These are phyloP conservation scores for Thalassiosira mediterranea DNA, from an alignment of 352 stramenopile species.

Conservation along the genomic window DNA sequence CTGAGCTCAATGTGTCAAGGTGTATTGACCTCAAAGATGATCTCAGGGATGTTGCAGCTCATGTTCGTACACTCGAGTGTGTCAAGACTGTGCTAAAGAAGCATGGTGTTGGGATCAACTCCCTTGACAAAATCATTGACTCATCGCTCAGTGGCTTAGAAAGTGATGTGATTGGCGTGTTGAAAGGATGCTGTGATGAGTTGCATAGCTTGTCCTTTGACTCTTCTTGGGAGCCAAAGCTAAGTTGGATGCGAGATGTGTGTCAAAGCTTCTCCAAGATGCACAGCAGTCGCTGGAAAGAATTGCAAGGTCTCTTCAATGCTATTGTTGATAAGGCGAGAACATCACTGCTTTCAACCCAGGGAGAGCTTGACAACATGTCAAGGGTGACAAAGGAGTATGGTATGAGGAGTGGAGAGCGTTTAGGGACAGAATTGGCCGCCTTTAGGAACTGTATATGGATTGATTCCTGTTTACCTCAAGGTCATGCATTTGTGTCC, in stretches of 20 bases:
- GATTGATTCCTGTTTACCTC: constrained; percentile 52
- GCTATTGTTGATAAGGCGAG: constrained; percentile 26
- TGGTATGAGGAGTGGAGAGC: constrained; percentile 41
- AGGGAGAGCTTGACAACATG: constrained; percentile 43
- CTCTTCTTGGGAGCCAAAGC: constrained; percentile 5
- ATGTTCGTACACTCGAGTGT: background rate
- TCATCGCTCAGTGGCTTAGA: constrained; percentile 21
- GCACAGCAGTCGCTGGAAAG: constrained; percentile 16
- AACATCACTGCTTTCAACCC: constrained; percentile 4
- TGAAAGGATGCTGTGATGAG: constrained; percentile 10
- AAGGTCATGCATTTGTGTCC: constrained; percentile 41
- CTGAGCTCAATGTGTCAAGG: constrained; percentile 12
- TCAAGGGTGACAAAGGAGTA: constrained; percentile 17
- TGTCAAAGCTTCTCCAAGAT: constrained; percentile 8
- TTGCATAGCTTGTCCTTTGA: constrained; percentile 18
- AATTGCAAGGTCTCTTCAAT: constrained; percentile 7
- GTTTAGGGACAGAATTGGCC: constrained; percentile 23
- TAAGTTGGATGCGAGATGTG: constrained; percentile 30
- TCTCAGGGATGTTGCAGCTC: constrained; percentile 12
- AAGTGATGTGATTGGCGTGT: constrained; percentile 17
- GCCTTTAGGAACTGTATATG: constrained; percentile 36
- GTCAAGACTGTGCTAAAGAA: constrained; percentile 11
- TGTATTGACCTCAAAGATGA: constrained; percentile 21
- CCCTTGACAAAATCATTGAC: constrained; percentile 14
- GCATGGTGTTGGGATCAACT: background rate